Percentiles rank a stretch among this genome's conserved stretches.
Conservation (phyloP, 768 basidiomycete genomes). For the Austroboletus eburneus region DNA sequence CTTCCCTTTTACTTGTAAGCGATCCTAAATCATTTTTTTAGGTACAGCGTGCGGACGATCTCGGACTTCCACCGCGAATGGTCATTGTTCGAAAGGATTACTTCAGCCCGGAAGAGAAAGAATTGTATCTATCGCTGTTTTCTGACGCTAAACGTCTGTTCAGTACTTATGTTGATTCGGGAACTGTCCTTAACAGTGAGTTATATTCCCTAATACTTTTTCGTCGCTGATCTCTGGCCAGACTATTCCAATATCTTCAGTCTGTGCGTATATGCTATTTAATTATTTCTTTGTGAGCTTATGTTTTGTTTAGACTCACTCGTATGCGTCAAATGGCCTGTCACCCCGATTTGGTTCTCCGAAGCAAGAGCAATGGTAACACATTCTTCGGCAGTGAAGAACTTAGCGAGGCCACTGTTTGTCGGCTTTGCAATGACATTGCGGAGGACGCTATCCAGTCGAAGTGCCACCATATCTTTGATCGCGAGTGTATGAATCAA, state of each 20-base stretch:
- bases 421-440: slow-evolving; percentile 93
- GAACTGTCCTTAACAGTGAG: slow-evolving; percentile 90
- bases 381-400: slow-evolving; percentile 55
- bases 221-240: slow-evolving; percentile 24
- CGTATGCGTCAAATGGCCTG: slow-evolving; percentile 96
- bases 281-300: neutral
- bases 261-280: slow-evolving; percentile 42
- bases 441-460: slow-evolving; percentile 97
- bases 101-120: slow-evolving; percentile 97
- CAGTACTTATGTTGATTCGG: slow-evolving; percentile 82
- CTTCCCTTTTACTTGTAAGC: neutral
- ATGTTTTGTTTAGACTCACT: slow-evolving; percentile 59
- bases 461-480: slow-evolving; percentile 91
- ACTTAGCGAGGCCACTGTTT: slow-evolving; percentile 74
- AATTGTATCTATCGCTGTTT: slow-evolving; percentile 87
- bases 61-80: slow-evolving; percentile 90
- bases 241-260: slow-evolving; percentile 91
- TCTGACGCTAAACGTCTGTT: slow-evolving; percentile 92
- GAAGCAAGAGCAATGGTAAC: slow-evolving; percentile 73
- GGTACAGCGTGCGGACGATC: slow-evolving; percentile 93
- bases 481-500: slow-evolving; percentile 92
- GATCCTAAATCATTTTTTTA: slow-evolving; percentile 27
- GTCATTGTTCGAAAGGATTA: slow-evolving; percentile 86
- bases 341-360: slow-evolving; percentile 89
- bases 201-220: slow-evolving; percentile 9